These are phyloP conservation scores for Pholiota conissans DNA, from an alignment of 768 basidiomycete genomes.

Conservation along the genomic window DNA sequence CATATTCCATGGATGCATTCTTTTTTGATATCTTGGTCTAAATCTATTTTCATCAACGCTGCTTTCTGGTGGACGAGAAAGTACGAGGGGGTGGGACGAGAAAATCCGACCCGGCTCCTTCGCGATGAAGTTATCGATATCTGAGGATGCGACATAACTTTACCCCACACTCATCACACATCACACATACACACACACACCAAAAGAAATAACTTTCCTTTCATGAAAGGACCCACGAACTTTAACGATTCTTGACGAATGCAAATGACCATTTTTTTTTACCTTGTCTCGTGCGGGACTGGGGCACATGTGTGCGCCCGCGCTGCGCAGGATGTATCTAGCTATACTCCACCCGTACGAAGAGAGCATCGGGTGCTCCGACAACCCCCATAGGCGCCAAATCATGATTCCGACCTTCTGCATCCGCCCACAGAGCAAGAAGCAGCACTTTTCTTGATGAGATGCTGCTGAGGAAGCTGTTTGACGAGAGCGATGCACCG, in stretches of 20 bases:
- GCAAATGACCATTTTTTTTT: conserved; percentile 11
- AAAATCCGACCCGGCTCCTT: background rate
- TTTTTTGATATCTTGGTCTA: conserved; percentile 9
- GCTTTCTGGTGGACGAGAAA: conserved; percentile 4
- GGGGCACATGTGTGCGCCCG: background rate
- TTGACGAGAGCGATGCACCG: conserved; percentile 8
- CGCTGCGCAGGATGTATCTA: conserved; percentile 1
- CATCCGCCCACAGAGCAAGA: conserved; percentile 8
- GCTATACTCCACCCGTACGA: background rate
- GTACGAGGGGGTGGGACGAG: background rate
- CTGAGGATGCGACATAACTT: conserved; percentile 8
- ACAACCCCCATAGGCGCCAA: conserved; percentile 1
- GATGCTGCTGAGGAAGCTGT: conserved; percentile 9
- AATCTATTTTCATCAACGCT: conserved; percentile 7
- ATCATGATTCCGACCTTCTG: conserved; percentile 1
- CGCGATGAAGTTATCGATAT: conserved; percentile 7
- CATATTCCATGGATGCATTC: conserved; percentile 3
- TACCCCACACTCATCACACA: background rate
- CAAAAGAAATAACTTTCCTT: conserved; percentile 1
- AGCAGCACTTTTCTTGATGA: conserved; percentile 19
- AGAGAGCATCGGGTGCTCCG: conserved; percentile 1
- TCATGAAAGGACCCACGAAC: conserved; percentile 21
- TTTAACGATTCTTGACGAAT: conserved; percentile 43
- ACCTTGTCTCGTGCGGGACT: background rate
- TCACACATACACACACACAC: background rate